phyloP scores from a whole-genome alignment of 495 filamentous ascomycete genomes.

The Apodospora peruviana region DNA sequence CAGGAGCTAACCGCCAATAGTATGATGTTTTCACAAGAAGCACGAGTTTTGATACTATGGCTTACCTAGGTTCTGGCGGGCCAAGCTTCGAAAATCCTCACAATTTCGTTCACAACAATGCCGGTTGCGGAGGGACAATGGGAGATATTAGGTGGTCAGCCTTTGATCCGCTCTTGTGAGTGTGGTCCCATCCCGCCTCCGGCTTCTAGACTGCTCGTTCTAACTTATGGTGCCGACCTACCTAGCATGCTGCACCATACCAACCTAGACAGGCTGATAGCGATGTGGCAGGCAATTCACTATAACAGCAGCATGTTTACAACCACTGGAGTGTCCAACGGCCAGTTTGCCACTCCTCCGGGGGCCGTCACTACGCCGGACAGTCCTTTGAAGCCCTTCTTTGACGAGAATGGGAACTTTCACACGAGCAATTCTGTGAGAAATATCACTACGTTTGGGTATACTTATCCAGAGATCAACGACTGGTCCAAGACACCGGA shows the following conservation, averaged over 20 bases:
- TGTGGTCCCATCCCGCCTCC: background rate
- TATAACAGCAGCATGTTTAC: slow-evolving; percentile 23
- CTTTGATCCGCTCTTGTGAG: slow-evolving; percentile 36
- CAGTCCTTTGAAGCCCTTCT: slow-evolving; percentile 43
- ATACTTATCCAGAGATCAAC: slow-evolving; percentile 41
- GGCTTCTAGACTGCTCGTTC: background rate
- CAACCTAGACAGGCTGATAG: slow-evolving; percentile 44
- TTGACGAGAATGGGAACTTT: slow-evolving; percentile 24
- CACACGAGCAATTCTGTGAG: slow-evolving; percentile 35
- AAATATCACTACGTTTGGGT: slow-evolving; percentile 30
- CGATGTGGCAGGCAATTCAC: slow-evolving; percentile 37
- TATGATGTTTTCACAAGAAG: slow-evolving; percentile 31
- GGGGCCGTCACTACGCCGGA: slow-evolving; percentile 27
- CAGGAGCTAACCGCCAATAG: slow-evolving; percentile 18
- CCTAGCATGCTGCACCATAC: slow-evolving; percentile 36
- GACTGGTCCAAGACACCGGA: slow-evolving; percentile 15
- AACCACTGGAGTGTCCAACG: slow-evolving; percentile 11
- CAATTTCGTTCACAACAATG: slow-evolving; percentile 26
- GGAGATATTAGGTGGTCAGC: slow-evolving; percentile 23
- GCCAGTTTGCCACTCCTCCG: slow-evolving; percentile 26
- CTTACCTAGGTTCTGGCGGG: slow-evolving; percentile 17
- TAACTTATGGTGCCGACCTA: background rate
- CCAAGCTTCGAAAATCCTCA: slow-evolving; percentile 33
- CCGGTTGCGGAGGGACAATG: slow-evolving; percentile 27
- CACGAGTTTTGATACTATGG: slow-evolving; percentile 28